Conservation (phyloP, 2,329 filamentous ascomycete genomes). For the Drechslerella coelobrocha region DNA sequence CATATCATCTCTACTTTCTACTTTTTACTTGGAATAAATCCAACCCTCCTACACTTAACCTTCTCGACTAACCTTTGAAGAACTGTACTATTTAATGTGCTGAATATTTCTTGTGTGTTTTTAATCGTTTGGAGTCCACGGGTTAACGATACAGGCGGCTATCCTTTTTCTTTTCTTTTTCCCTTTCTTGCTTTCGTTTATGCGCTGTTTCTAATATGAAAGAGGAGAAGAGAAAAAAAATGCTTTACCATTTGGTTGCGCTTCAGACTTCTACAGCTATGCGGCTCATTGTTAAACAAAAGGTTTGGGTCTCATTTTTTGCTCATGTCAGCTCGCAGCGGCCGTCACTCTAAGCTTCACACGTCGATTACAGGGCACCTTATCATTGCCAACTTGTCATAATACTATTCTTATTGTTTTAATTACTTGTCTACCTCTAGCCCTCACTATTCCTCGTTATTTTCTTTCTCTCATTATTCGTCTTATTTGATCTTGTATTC, state of each 20-base stretch:
- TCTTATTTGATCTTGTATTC: constrained; percentile 4
- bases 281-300: too few species aligned
- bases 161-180: constrained; percentile 30
- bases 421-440: constrained; percentile 16
- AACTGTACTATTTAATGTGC: constrained; percentile 39
- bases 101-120: constrained; percentile 10
- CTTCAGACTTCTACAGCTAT: too few species aligned
- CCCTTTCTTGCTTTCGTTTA: constrained; percentile 7
- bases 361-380: too few species aligned
- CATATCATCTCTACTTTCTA: neutral
- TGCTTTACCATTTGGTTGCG: too few species aligned
- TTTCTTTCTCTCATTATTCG: constrained; percentile 5
- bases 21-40: too few species aligned
- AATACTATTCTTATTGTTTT: neutral
- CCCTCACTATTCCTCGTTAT: neutral
- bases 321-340: too few species aligned
- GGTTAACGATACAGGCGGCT: constrained; percentile 40
- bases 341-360: too few species aligned
- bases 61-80: neutral
- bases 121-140: constrained; percentile 30
- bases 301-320: too few species aligned
- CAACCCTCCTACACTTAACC: neutral
- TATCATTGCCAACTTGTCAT: constrained; percentile 4
- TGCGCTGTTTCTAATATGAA: constrained; percentile 15
- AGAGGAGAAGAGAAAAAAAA: constrained; percentile 14